Percentiles rank a stretch among this genome's conserved stretches.
Conservation (phyloP, 225 moss, liverwort and hornwort species). For the Lunularia cruciata region DNA sequence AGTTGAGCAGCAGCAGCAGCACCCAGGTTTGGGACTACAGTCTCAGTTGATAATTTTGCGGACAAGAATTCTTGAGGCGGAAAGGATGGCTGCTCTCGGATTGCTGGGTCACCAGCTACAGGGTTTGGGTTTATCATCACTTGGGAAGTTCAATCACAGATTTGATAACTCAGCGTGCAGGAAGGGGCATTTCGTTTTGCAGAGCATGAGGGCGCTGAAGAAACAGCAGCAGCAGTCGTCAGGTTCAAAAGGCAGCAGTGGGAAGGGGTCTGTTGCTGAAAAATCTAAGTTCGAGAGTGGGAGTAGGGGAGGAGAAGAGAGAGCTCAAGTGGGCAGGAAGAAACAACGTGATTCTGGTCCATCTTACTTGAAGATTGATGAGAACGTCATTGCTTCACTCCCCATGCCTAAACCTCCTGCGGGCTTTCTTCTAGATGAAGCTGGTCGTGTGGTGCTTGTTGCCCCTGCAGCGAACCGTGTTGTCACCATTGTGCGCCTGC, state of each 20-base stretch:
- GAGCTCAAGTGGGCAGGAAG: slow-evolving; percentile 12
- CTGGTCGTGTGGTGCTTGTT: slow-evolving; percentile 66
- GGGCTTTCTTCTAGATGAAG: slow-evolving; percentile 80
- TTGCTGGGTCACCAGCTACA: slow-evolving; percentile 19
- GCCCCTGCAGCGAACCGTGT: slow-evolving; percentile 82
- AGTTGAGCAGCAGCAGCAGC: too few species aligned
- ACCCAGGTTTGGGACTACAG: too few species aligned
- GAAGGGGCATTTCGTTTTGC: not conserved
- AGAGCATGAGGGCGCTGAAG: slow-evolving; percentile 11
- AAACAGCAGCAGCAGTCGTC: slow-evolving; percentile 13
- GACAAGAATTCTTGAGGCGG: too few species aligned
- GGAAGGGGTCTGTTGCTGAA: slow-evolving; percentile 31
- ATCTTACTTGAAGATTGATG: slow-evolving; percentile 20
- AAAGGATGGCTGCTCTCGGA: slow-evolving; percentile 15
- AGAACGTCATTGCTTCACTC: slow-evolving; percentile 27
- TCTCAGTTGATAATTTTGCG: too few species aligned
- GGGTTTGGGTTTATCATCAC: not conserved
- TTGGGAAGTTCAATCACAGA: not conserved
- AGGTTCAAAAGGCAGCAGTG: not conserved
- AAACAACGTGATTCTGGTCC: not conserved
- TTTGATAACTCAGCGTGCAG: not conserved
- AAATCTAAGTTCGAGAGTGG: slow-evolving; percentile 24
- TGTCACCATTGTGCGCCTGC: slow-evolving; percentile 70
- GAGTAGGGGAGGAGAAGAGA: slow-evolving; percentile 11
- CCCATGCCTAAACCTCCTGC: slow-evolving; percentile 84